These are phyloP conservation scores for Russula sp. DNA, from an alignment of 768 basidiomycete species.

Conservation along the genomic window DNA sequence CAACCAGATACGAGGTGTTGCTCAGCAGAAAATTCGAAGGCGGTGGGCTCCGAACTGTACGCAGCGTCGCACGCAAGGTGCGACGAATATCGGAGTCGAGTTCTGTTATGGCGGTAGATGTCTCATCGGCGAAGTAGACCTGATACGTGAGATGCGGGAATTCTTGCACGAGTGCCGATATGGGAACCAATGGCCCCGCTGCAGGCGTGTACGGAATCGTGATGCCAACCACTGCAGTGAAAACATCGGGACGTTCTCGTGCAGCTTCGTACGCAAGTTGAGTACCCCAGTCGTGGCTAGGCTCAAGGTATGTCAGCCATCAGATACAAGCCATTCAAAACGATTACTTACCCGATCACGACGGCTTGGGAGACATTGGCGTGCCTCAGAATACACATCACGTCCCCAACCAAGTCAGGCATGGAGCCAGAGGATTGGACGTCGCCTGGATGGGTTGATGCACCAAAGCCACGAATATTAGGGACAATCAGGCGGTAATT, in stretches of 20 bases:
- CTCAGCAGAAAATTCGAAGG: constrained; percentile 48
- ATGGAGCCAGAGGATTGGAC: constrained; percentile 50
- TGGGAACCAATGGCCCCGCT: constrained; percentile 38
- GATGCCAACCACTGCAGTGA: constrained; percentile 51
- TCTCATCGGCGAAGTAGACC: constrained; percentile 48
- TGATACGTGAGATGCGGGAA: constrained; percentile 51
- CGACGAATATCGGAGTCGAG: constrained; percentile 50
- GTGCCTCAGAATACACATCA: constrained; percentile 52
- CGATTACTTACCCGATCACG: constrained; percentile 51
- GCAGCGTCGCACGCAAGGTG: constrained; percentile 48
- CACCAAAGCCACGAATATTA: constrained; percentile 63
- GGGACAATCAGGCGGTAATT: constrained; percentile 57
- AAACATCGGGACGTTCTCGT: constrained; percentile 57
- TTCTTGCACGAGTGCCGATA: constrained; percentile 33
- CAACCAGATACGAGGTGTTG: constrained; percentile 42
- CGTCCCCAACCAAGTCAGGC: constrained; percentile 53
- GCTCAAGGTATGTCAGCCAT: neutral
- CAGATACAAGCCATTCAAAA: neutral
- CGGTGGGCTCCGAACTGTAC: constrained; percentile 47
- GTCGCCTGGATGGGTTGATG: constrained; percentile 59
- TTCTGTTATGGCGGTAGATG: constrained; percentile 43
- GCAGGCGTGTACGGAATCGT: constrained; percentile 59
- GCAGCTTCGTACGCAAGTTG: constrained; percentile 61
- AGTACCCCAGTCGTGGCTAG: constrained; percentile 72
- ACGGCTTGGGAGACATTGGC: constrained; percentile 42